Evolutionary conservation across 2,329 filamentous ascomycete genomes (phyloP).

Genomic region (Colletotrichum neosansevieriae): DNA sequence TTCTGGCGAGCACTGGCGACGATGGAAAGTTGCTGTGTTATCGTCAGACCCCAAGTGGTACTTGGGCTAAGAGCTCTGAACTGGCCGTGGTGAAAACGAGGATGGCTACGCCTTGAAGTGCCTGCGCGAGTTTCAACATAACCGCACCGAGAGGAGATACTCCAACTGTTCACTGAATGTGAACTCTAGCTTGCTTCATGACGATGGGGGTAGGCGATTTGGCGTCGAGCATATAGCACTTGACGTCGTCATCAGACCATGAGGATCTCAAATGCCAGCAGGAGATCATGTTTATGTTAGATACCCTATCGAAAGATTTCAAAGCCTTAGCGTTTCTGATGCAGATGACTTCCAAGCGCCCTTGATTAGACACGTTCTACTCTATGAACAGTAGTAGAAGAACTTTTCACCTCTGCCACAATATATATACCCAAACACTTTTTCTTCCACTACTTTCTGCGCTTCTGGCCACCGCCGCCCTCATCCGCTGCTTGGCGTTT

Average conservation of each 20-base stretch:
- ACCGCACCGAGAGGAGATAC: too few relatives aligned
- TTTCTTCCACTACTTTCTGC: constrained; percentile 35
- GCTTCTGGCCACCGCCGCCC: constrained; percentile 49
- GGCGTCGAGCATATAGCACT: too few relatives aligned
- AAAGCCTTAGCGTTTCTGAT: constrained; percentile 14
- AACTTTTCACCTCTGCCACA: not conserved
- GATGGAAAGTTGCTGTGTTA: constrained; percentile 76
- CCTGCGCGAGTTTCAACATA: too few relatives aligned
- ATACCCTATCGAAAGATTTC: constrained; percentile 31
- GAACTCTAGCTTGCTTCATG: too few relatives aligned
- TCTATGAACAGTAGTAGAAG: not conserved
- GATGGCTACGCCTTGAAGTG: constrained; percentile 59
- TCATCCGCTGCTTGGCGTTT: constrained; percentile 64
- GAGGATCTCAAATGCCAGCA: too few relatives aligned
- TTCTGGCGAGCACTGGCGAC: constrained; percentile 81
- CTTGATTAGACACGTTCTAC: constrained; percentile 24
- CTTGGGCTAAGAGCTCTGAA: constrained; percentile 72
- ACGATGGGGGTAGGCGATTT: too few relatives aligned
- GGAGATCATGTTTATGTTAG: constrained; percentile 24
- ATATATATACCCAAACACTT: not conserved
- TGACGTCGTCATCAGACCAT: too few relatives aligned
- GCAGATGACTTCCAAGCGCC: constrained; percentile 21
- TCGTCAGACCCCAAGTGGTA: constrained; percentile 68
- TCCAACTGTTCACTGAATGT: too few relatives aligned
- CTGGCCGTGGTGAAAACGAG: constrained; percentile 68